Conservation (phyloP, 371 early-diverging fungal genomes). For the Apophysomyces elegans region DNA sequence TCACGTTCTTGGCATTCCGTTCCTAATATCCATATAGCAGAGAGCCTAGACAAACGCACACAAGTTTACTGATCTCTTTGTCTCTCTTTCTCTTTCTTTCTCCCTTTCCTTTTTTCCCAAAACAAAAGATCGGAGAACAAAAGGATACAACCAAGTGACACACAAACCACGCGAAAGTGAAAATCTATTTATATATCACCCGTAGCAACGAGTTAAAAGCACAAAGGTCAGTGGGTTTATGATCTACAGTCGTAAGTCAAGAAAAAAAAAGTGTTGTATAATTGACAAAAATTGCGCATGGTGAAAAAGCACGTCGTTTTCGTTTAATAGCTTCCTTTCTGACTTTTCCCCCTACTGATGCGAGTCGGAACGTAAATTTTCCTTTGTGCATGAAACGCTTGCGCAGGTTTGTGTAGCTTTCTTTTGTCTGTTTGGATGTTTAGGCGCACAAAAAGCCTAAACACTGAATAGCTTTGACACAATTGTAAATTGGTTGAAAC, state of each 20-base stretch:
- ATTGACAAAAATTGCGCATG: neutral
- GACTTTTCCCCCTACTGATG: neutral
- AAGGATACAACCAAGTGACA: slow-evolving; percentile 1
- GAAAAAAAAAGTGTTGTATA: neutral
- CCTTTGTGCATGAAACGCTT: neutral
- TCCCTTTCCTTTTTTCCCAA: neutral
- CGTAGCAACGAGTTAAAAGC: neutral
- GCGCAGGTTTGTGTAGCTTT: neutral
- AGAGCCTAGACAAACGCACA: neutral
- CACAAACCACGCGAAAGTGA: slow-evolving; percentile 9
- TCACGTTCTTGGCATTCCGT: slow-evolving; percentile 10
- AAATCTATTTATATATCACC: neutral
- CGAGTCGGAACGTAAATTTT: neutral
- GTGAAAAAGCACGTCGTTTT: neutral
- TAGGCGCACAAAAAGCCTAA: neutral
- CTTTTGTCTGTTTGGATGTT: neutral
- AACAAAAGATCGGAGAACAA: neutral
- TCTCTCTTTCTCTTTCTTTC: neutral
- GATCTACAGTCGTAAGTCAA: neutral
- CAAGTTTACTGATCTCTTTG: no score
- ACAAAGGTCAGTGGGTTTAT: neutral
- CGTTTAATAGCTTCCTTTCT: neutral
- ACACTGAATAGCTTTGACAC: neutral
- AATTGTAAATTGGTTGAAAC: slow-evolving; percentile 5
- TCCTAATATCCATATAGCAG: neutral